Conservation (phyloP, 164 flowering plant genomes). For the Berberis vulgaris region DNA sequence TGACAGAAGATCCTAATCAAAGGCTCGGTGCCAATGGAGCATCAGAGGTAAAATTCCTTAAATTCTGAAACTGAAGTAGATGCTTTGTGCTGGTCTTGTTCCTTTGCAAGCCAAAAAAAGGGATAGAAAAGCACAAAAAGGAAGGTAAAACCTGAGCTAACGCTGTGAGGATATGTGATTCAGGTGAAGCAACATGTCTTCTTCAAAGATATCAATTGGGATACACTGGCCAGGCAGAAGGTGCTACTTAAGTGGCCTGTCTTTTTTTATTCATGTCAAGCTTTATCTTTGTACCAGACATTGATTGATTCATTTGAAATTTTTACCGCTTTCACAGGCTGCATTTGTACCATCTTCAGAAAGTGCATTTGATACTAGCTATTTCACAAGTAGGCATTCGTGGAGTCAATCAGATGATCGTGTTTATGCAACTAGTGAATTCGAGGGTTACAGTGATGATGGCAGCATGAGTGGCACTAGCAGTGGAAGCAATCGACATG, state of each 20-base stretch:
- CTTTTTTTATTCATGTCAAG: neutral
- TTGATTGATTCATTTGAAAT: slow-evolving; percentile 2
- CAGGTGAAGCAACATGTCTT: slow-evolving; percentile 95
- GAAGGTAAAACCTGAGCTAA: too few relatives aligned
- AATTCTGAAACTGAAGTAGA: neutral
- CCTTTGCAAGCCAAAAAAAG: neutral
- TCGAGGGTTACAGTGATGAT: slow-evolving; percentile 75
- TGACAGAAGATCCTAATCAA: slow-evolving; percentile 93
- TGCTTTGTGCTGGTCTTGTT: neutral
- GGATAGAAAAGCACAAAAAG: neutral
- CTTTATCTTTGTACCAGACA: neutral
- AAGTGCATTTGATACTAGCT: slow-evolving; percentile 88
- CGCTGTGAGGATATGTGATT: slow-evolving; percentile 3
- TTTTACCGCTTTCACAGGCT: slow-evolving; percentile 46
- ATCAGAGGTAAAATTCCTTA: slow-evolving; percentile 54
- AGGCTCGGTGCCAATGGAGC: slow-evolving; percentile 98
- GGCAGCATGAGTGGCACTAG: slow-evolving; percentile 83
- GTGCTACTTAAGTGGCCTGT: slow-evolving; percentile 20
- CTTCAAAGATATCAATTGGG: slow-evolving; percentile 97
- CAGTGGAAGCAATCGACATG: slow-evolving; percentile 83
- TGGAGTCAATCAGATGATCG: slow-evolving; percentile 75
- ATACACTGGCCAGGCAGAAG: slow-evolving; percentile 97
- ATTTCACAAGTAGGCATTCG: slow-evolving; percentile 94
- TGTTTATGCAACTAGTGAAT: slow-evolving; percentile 53
- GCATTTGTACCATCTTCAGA: slow-evolving; percentile 97